A percentile compares a stretch with the other conserved stretches of the same genome.
These are phyloP conservation scores for Brassica napus DNA, from an alignment of 345 rosid genomes.

Conservation along the genomic window DNA sequence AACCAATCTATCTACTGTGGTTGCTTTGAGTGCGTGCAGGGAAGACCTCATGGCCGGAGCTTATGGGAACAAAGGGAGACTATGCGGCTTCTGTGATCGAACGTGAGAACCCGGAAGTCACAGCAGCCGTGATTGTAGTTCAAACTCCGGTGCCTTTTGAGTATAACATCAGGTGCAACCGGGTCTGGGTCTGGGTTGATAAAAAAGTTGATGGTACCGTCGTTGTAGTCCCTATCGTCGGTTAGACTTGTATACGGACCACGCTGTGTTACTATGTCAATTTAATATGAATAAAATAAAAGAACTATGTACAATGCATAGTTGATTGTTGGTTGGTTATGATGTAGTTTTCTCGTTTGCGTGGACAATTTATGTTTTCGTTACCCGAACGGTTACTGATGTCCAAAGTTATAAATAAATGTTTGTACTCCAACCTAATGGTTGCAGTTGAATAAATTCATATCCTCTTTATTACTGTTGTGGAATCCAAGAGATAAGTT, in stretches of 20 bases:
- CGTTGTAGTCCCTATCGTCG: conserved; percentile 21
- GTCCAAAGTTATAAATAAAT: background rate
- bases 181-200: conserved; percentile 42
- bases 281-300: background rate
- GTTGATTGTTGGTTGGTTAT: background rate
- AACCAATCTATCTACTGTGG: background rate
- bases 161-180: conserved; percentile 16
- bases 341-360: background rate
- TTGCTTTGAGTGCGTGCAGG: conserved; percentile 22
- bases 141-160: conserved; percentile 3
- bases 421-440: background rate
- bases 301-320: background rate
- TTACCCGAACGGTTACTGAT: background rate
- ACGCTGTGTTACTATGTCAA: background rate
- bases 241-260: conserved; percentile 23
- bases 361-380: background rate
- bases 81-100: conserved; percentile 30
- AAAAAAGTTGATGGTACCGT: conserved; percentile 6
- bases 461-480: too few species aligned
- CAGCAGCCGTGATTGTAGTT: conserved; percentile 22
- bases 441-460: too few species aligned
- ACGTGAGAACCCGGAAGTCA: conserved; percentile 22
- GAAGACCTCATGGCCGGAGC: conserved; percentile 46
- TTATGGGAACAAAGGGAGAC: conserved; percentile 35
- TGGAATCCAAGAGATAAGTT: too few species aligned